Base-by-base conservation (phyloP, 2,329 filamentous ascomycete genomes). In the Biscogniauxia mediterranea region DNA sequence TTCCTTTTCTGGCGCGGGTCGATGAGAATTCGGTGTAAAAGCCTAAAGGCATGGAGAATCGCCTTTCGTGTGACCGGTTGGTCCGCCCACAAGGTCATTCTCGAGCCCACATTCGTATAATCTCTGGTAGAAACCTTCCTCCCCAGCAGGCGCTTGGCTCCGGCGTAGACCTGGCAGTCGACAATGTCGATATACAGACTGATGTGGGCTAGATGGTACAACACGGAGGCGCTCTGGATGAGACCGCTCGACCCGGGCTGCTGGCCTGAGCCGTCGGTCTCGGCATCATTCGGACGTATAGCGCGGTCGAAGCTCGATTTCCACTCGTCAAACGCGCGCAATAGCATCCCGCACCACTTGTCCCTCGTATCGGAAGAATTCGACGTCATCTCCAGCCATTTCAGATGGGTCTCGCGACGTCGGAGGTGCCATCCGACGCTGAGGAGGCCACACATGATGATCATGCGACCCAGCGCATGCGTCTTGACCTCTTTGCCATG, bases 341-440 rank as follows among this genome's bases (percentile, higher is more conserved):
- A 86, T 1, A 97, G 79, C 52, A 90, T 86, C 54, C 87, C 86
- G 60, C 90, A 87, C 92, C 92, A 96, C 66, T 89, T 89, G 60
- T 92, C 90, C 52, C 90, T 84, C 3, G 75, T 76, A 52, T 71
- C 88, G 79, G 55, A 86, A 80, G 63, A 90, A 75, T 61, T 86
- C 77, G 74, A 84, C 76, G 85, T 84, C 1, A 91, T 85, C 42
- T 85, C 91, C 0, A 97, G 81, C 65, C 91, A 93, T 68, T 87
- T 92, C 26, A 95, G 85, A 75, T 96, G 92, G 3, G 93, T 85
- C 73, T 96, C 92, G 68, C 91, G 85, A 75, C 93, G 91, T 66
- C 91, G 92, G 79, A 97, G 88, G 70, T 97, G 93, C 92, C 92
- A 97, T 62, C 89, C 93, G 5, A 97, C 91, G 66, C 91, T 95